These are phyloP conservation scores for Symmetrospora coprosmae DNA, from an alignment of 768 basidiomycete genomes.

Conservation along the genomic window DNA sequence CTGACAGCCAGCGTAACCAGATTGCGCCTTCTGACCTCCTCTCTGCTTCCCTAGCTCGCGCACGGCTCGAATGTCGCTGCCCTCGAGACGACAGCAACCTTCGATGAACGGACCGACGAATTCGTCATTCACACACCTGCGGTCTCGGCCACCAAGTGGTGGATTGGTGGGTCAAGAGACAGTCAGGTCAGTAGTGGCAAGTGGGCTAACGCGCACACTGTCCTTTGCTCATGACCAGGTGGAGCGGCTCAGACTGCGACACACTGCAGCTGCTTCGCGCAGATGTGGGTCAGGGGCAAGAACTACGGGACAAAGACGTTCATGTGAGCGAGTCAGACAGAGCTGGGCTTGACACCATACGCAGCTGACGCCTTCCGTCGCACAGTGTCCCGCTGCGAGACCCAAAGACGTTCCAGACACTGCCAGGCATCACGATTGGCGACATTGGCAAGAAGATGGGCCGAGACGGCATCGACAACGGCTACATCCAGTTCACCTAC, in stretches of 20 bases:
- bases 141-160: conserved; percentile 42
- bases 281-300: conserved; percentile 40
- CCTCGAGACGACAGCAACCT: conserved; percentile 41
- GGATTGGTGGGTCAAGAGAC: conserved; percentile 42
- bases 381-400: too few species aligned
- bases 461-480: conserved; percentile 39
- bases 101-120: conserved; percentile 39
- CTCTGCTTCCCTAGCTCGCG: conserved; percentile 23
- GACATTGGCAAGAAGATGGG: conserved; percentile 44
- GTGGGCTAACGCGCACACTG: too few species aligned
- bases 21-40: not conserved
- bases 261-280: conserved; percentile 41
- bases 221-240: not conserved
- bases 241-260: conserved; percentile 41
- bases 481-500: conserved; percentile 37
- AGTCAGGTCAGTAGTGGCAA: not conserved
- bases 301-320: conserved; percentile 41
- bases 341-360: too few species aligned
- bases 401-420: conserved; percentile 37
- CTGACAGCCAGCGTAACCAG: not conserved
- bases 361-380: too few species aligned
- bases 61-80: conserved; percentile 42
- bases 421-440: conserved; percentile 40
- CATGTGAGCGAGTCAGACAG: too few species aligned
- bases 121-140: conserved; percentile 42